Conservation (phyloP, 1,284 basidiomycete species). For the Ustilago lituana region DNA sequence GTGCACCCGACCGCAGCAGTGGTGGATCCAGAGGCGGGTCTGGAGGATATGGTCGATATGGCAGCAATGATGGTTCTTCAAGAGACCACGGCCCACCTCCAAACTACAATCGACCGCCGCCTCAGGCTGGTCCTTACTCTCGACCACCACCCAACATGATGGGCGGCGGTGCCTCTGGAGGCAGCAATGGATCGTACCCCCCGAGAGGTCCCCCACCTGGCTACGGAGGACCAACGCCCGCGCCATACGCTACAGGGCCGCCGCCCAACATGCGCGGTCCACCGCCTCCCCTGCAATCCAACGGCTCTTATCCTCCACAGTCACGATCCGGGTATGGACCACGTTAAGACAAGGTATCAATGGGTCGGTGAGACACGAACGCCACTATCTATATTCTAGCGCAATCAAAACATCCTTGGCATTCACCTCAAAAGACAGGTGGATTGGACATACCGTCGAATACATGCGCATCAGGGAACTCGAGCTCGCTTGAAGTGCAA, state of each 20-base stretch:
- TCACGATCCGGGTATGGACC: slow-evolving; percentile 26
- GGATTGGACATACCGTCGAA: no score
- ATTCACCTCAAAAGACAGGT: slow-evolving; percentile 4
- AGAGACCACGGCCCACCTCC: slow-evolving; percentile 27
- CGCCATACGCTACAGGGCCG: slow-evolving; percentile 18
- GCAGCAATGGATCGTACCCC: slow-evolving; percentile 22
- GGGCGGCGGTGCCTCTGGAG: slow-evolving; percentile 11
- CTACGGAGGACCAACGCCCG: slow-evolving; percentile 31
- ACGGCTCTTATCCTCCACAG: slow-evolving; percentile 20
- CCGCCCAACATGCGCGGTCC: slow-evolving; percentile 37
- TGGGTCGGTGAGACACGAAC: not conserved
- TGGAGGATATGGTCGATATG: slow-evolving; percentile 25
- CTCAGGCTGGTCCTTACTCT: slow-evolving; percentile 28
- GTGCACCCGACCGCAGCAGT: slow-evolving; percentile 6
- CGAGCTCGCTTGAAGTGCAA: no score
- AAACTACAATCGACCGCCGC: slow-evolving; percentile 37
- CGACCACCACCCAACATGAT: slow-evolving; percentile 43
- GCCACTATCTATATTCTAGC: slow-evolving; percentile 23
- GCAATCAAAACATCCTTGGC: slow-evolving; percentile 7
- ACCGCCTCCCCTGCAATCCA: slow-evolving; percentile 16
- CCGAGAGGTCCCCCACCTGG: slow-evolving; percentile 39
- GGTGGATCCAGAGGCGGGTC: slow-evolving; percentile 11
- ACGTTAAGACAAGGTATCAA: slow-evolving; percentile 7
- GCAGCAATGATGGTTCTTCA: slow-evolving; percentile 11
- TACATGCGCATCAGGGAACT: not conserved